Percentiles rank a stretch among this genome's conserved stretches.
These are phyloP conservation scores for Vaccinium corymbosum DNA, from an alignment of 148 eudicot species.

Conservation along the genomic window DNA sequence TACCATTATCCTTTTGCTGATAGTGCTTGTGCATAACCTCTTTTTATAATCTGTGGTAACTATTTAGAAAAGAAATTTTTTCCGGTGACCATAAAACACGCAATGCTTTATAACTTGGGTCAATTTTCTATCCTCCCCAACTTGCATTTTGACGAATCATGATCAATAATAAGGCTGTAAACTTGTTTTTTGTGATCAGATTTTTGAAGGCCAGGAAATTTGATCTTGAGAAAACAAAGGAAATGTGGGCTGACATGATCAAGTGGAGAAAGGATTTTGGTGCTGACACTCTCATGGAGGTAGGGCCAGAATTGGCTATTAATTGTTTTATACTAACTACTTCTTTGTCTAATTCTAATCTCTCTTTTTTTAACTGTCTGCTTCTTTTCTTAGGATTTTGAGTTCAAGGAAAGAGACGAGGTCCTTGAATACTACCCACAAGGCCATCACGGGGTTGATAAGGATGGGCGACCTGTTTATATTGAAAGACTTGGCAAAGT, in stretches of 20 bases:
- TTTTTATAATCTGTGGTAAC: neutral
- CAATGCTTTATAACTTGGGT: neutral
- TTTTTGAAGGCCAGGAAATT: constrained; percentile 94
- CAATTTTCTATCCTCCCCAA: neutral
- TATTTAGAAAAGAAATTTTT: neutral
- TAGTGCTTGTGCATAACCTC: neutral
- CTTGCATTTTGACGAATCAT: neutral
- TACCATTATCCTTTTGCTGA: neutral
- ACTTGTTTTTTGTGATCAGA: constrained; percentile 34
- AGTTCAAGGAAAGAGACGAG: constrained; percentile 68
- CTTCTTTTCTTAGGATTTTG: constrained; percentile 52
- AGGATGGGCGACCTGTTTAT: constrained; percentile 88
- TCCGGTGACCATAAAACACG: neutral
- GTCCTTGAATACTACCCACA: constrained; percentile 80
- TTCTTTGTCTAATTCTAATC: neutral
- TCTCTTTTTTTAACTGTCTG: neutral
- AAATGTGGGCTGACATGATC: constrained; percentile 94
- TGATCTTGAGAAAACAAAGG: constrained; percentile 81
- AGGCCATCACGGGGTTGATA: constrained; percentile 93
- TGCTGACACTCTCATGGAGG: constrained; percentile 86
- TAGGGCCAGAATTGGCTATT: constrained; percentile 9
- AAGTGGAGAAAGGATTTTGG: constrained; percentile 90
- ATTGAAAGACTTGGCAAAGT: constrained; percentile 76
- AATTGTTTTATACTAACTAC: neutral
- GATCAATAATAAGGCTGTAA: neutral